These are phyloP conservation scores for Lagenidium sp. DNA, from an alignment of 352 stramenopile genomes.

Conservation along the genomic window DNA sequence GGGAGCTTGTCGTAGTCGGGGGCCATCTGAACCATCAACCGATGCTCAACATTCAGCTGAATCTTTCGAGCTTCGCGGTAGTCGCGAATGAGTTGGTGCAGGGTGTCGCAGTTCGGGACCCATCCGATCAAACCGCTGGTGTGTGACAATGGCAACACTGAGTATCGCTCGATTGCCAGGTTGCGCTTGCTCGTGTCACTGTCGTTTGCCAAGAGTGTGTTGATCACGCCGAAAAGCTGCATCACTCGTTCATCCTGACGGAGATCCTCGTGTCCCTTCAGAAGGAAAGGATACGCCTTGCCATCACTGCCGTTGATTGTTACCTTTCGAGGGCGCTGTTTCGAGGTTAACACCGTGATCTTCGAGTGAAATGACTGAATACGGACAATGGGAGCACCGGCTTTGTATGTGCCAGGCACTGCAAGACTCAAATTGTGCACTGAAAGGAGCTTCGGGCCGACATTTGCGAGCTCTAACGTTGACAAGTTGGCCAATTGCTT, in stretches of 20 bases:
- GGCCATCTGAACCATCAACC: conserved; percentile 95
- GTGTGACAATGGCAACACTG: conserved; percentile 97
- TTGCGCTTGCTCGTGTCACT: conserved; percentile 97
- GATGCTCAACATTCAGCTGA: conserved; percentile 95
- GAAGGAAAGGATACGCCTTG: conserved; percentile 98
- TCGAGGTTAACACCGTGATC: conserved; percentile 97
- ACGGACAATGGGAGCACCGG: conserved; percentile 75
- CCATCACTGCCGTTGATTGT: conserved; percentile 97
- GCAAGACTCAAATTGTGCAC: conserved; percentile 94
- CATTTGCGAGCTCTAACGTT: conserved; percentile 95
- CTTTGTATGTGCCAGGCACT: conserved; percentile 91
- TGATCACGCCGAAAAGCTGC: conserved; percentile 99
- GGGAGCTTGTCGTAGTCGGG: conserved; percentile 98
- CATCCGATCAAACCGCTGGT: conserved; percentile 98
- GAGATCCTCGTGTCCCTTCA: conserved; percentile 99
- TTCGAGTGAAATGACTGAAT: conserved; percentile 91
- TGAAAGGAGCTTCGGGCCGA: conserved; percentile 93
- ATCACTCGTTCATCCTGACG: conserved; percentile 99
- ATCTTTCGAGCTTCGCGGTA: conserved; percentile 93
- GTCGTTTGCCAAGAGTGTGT: conserved; percentile 98
- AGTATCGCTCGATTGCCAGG: conserved; percentile 97
- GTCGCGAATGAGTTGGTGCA: conserved; percentile 98
- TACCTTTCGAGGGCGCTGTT: conserved; percentile 98
- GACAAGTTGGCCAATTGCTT: conserved; percentile 94
- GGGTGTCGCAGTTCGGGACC: conserved; percentile 99